Percentiles rank a stretch among this genome's conserved stretches.
Evolutionary conservation across 108 stramenopile genomes (phyloP).

Genomic region (Nitzschia sp.): DNA sequence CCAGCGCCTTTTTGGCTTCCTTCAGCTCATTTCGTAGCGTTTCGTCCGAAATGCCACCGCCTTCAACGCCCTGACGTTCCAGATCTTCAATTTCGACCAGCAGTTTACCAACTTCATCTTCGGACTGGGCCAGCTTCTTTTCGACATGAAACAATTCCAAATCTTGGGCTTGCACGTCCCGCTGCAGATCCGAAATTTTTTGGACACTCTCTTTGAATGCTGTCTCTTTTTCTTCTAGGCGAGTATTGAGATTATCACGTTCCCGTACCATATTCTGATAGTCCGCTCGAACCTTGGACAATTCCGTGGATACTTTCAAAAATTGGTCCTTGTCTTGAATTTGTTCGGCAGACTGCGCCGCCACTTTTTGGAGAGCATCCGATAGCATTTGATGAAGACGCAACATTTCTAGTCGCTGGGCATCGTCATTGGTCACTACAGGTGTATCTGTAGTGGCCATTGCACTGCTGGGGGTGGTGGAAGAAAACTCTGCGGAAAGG

Average conservation of each 20-base stretch:
- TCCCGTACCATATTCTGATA: slow-evolving; percentile 6
- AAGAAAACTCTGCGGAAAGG: too few relatives aligned
- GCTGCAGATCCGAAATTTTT: slow-evolving; percentile 18
- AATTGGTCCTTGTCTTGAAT: slow-evolving; percentile 36
- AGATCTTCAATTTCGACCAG: slow-evolving; percentile 40
- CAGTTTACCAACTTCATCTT: slow-evolving; percentile 35
- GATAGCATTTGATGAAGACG: slow-evolving; percentile 34
- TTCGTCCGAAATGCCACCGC: slow-evolving; percentile 11
- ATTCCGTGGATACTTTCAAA: slow-evolving; percentile 23
- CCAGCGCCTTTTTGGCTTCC: slow-evolving; percentile 16
- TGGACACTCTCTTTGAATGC: slow-evolving; percentile 7
- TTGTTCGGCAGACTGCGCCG: slow-evolving; percentile 27
- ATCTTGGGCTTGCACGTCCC: slow-evolving; percentile 24
- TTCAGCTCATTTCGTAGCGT: slow-evolving; percentile 24
- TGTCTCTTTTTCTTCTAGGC: slow-evolving; percentile 7
- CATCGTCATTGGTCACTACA: slow-evolving; percentile 2
- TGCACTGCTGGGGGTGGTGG: slow-evolving; percentile 2
- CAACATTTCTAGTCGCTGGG: slow-evolving; percentile 22
- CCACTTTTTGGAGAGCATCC: slow-evolving; percentile 30
- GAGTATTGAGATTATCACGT: not conserved
- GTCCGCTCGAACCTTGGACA: slow-evolving; percentile 21
- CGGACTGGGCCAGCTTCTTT: slow-evolving; percentile 20
- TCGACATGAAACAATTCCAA: slow-evolving; percentile 18
- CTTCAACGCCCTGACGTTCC: slow-evolving; percentile 3
- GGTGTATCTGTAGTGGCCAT: not conserved